Evolutionary conservation across 192 early-diverging fungal species (phyloP).

Genomic region (Coemansia sp.): DNA sequence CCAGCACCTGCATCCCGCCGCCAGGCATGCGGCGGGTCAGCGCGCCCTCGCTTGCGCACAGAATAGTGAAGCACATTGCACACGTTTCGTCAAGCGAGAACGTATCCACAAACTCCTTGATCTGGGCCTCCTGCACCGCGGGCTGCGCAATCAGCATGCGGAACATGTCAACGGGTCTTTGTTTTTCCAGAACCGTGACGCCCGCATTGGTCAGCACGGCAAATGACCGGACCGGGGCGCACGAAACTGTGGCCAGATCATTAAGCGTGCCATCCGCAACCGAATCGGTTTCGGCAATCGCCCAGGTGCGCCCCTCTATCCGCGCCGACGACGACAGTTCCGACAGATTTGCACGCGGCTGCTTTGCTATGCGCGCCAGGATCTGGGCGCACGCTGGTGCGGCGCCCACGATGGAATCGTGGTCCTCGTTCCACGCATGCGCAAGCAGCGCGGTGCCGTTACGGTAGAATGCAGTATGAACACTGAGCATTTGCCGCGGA

Average conservation of each 20-base stretch:
- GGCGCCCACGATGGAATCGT: conserved; percentile 66
- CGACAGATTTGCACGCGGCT: conserved; percentile 41
- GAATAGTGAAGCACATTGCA: conserved; percentile 82
- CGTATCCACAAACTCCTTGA: conserved; percentile 56
- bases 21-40: neutral
- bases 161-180: conserved; percentile 77
- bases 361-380: conserved; percentile 29
- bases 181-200: conserved; percentile 64
- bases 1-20: conserved; percentile 32
- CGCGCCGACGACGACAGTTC: conserved; percentile 56
- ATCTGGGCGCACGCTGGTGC: conserved; percentile 67
- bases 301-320: conserved; percentile 82
- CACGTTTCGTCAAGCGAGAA: conserved; percentile 73
- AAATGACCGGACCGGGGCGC: conserved; percentile 61
- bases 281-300: conserved; percentile 63
- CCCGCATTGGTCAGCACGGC: conserved; percentile 79
- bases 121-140: conserved; percentile 37
- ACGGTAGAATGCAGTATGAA: conserved; percentile 69
- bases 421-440: conserved; percentile 64
- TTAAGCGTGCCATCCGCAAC: conserved; percentile 52
- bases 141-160: conserved; percentile 59
- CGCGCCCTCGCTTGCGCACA: conserved; percentile 49
- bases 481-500: conserved; percentile 22
- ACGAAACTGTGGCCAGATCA: conserved; percentile 66
- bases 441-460: conserved; percentile 71